Evolutionary conservation across 2,329 filamentous ascomycete genomes (phyloP).

Genomic region (Cladophialophora chaetospira): DNA sequence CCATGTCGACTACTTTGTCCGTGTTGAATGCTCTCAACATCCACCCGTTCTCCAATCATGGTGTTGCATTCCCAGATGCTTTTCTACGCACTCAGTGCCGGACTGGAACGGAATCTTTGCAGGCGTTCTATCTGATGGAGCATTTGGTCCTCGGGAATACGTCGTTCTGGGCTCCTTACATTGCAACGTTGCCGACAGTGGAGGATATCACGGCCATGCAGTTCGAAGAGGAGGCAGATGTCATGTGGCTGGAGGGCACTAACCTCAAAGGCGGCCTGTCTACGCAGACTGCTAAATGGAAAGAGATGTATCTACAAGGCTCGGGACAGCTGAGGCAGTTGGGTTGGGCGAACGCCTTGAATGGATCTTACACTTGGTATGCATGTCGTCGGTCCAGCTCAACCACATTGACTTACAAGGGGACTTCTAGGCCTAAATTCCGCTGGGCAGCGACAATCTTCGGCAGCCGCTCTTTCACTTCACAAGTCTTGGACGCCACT

Average conservation of each 20-base stretch:
- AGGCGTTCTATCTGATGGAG: conserved; percentile 65
- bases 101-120: conserved; percentile 24
- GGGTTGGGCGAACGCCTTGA: conserved; percentile 36
- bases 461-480: conserved; percentile 47
- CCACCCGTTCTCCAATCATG: conserved; percentile 31
- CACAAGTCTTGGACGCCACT: conserved; percentile 44
- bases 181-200: conserved; percentile 65
- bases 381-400: conserved; percentile 4
- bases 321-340: conserved; percentile 37
- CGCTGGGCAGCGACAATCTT: conserved; percentile 50
- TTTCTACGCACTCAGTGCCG: conserved; percentile 25
- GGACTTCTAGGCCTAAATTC: conserved; percentile 46
- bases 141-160: conserved; percentile 61
- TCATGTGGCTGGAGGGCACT: conserved; percentile 49
- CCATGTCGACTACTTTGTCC: conserved; percentile 31
- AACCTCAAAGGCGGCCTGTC: conserved; percentile 35
- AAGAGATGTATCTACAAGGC: conserved; percentile 41
- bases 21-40: conserved; percentile 33
- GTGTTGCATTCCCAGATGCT: conserved; percentile 29
- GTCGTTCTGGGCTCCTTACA: conserved; percentile 71
- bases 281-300: conserved; percentile 41
- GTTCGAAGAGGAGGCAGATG: conserved; percentile 65
- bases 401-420: no score
- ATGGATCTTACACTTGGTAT: conserved; percentile 44
- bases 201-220: conserved; percentile 62